phyloP scores from a whole-genome alignment of 345 rosid species.

The Salix brachista region DNA sequence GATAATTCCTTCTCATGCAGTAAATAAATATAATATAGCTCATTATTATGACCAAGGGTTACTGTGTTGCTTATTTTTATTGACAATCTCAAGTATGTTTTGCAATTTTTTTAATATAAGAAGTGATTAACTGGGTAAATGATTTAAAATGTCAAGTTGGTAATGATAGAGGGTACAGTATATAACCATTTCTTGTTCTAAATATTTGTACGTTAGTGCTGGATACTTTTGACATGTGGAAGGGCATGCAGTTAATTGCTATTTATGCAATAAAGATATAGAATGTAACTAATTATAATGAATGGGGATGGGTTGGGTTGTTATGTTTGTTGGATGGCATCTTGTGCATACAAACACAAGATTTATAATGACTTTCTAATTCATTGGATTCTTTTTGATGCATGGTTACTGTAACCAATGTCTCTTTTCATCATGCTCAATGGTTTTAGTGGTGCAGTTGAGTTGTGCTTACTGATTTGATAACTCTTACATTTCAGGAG shows the following conservation, averaged over 20 bases:
- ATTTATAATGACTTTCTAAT: neutral
- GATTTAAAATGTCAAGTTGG: neutral
- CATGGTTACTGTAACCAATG: neutral
- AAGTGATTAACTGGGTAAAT: neutral
- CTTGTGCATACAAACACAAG: neutral
- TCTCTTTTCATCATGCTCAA: neutral
- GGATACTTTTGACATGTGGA: neutral
- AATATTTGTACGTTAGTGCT: neutral
- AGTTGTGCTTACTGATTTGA: neutral
- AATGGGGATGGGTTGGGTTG: neutral
- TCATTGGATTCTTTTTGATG: neutral
- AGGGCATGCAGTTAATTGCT: neutral
- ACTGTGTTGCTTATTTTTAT: neutral
- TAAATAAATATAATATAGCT: neutral
- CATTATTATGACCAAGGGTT: neutral
- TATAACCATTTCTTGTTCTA: neutral
- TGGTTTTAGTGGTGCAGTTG: neutral
- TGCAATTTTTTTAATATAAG: neutral
- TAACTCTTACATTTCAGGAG: constrained; percentile 38
- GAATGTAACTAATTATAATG: neutral
- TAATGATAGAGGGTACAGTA: neutral
- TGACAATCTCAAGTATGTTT: neutral
- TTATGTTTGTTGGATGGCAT: neutral
- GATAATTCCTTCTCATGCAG: neutral
- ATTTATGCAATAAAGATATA: neutral